Evolutionary conservation across 345 rosid genomes (phyloP).

Genomic region (Euphorbia tirucalli): DNA sequence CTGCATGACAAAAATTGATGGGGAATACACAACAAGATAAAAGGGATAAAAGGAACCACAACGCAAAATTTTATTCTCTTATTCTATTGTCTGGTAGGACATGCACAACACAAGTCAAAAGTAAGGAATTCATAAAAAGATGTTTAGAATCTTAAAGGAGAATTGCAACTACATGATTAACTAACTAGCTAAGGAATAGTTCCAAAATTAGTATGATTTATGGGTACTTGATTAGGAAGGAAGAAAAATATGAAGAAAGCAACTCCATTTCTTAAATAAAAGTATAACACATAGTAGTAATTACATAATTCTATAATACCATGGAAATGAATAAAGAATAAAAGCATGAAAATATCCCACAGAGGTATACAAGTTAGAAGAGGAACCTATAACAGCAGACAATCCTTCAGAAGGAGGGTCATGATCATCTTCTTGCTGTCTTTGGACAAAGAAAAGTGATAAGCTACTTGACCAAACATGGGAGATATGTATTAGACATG

Average conservation of each 20-base stretch:
- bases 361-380: neutral
- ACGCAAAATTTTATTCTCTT: too few relatives aligned
- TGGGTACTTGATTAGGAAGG: neutral
- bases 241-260: too few relatives aligned
- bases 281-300: neutral
- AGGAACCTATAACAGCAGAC: constrained; percentile 65
- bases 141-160: neutral
- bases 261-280: neutral
- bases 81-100: neutral
- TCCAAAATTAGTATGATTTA: neutral
- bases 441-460: constrained; percentile 39
- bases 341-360: neutral
- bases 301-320: neutral
- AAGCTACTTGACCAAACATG: constrained; percentile 27
- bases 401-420: constrained; percentile 51
- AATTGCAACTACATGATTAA: neutral
- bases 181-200: neutral
- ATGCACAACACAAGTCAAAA: neutral
- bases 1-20: neutral
- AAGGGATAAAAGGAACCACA: neutral
- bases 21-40: too few relatives aligned
- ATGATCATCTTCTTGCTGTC: constrained; percentile 58
- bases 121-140: neutral
- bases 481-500: constrained; percentile 5
- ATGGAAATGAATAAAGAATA: neutral